Conservation (phyloP, 768 basidiomycete species). For the Lentinula sp. region DNA sequence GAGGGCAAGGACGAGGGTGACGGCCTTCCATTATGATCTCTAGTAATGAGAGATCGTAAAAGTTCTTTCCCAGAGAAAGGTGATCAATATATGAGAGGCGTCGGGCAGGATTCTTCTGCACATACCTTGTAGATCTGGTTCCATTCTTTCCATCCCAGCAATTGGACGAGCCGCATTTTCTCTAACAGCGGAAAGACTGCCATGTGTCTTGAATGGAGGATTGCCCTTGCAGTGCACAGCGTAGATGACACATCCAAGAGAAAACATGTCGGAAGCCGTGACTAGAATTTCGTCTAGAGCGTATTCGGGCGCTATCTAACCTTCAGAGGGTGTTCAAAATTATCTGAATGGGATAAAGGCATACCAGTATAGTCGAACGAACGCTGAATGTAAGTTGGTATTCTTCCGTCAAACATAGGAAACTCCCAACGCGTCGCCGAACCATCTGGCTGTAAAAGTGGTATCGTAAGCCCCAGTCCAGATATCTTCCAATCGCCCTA, state of each 20-base stretch:
- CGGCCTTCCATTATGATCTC: slow-evolving; percentile 66
- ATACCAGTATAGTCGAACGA: slow-evolving; percentile 93
- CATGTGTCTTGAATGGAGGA: slow-evolving; percentile 84
- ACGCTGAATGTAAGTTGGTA: slow-evolving; percentile 79
- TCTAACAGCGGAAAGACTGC: slow-evolving; percentile 62
- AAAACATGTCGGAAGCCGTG: slow-evolving; percentile 89
- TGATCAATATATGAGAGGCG: neutral
- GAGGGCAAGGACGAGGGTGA: slow-evolving; percentile 76
- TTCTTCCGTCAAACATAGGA: slow-evolving; percentile 77
- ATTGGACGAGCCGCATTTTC: slow-evolving; percentile 62
- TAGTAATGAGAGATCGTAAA: slow-evolving; percentile 74
- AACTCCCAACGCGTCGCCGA: slow-evolving; percentile 82
- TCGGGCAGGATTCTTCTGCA: neutral
- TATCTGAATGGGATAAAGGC: slow-evolving; percentile 12
- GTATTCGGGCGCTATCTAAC: slow-evolving; percentile 79
- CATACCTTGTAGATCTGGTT: slow-evolving; percentile 68
- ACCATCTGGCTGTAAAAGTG: slow-evolving; percentile 64
- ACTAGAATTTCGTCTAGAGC: slow-evolving; percentile 82
- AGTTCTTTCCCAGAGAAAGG: slow-evolving; percentile 44
- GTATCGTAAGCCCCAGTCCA: slow-evolving; percentile 83
- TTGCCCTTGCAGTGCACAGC: slow-evolving; percentile 86
- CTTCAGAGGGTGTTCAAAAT: neutral
- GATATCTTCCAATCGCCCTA: slow-evolving; percentile 99
- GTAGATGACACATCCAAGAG: slow-evolving; percentile 86
- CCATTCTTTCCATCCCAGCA: slow-evolving; percentile 58